A percentile compares a stretch with the other conserved stretches of the same genome.
These are phyloP conservation scores for Helichrysum umbraculigerum DNA, from an alignment of 129 eudicot genomes.

Conservation along the genomic window DNA sequence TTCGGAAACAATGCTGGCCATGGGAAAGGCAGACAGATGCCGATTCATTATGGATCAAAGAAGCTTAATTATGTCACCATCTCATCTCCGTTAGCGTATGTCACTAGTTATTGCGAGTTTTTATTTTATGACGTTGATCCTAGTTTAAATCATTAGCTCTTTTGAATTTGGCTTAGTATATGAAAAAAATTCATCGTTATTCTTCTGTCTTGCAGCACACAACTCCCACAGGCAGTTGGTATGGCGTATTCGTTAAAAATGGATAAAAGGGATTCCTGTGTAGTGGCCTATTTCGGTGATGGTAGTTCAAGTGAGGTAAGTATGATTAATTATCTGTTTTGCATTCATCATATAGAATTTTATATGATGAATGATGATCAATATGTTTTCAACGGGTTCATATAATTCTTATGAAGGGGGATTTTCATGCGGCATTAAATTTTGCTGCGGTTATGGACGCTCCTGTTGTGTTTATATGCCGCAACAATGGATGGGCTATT, in stretches of 20 bases:
- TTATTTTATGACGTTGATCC: too few species aligned
- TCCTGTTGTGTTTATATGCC: slow-evolving; percentile 73
- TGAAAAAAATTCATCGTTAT: too few species aligned
- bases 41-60: slow-evolving; percentile 72
- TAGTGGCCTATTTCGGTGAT: slow-evolving; percentile 72
- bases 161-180: too few species aligned
- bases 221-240: slow-evolving; percentile 90
- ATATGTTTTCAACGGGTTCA: neutral
- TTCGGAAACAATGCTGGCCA: slow-evolving; percentile 57
- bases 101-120: neutral
- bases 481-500: slow-evolving; percentile 93
- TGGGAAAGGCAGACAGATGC: slow-evolving; percentile 95
- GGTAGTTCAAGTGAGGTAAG: slow-evolving; percentile 80
- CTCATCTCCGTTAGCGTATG: slow-evolving; percentile 77
- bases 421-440: slow-evolving; percentile 80
- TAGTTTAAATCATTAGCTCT: too few species aligned
- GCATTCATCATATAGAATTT: neutral
- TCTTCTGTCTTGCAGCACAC: slow-evolving; percentile 47
- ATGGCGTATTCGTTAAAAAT: slow-evolving; percentile 81
- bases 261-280: slow-evolving; percentile 76
- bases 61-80: slow-evolving; percentile 60
- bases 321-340: neutral
- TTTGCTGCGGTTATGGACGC: slow-evolving; percentile 89
- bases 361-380: slow-evolving; percentile 2
- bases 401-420: slow-evolving; percentile 52